phyloP scores from a whole-genome alignment of 2,329 filamentous ascomycete species.

The Pseudogymnoascus sp. region DNA sequence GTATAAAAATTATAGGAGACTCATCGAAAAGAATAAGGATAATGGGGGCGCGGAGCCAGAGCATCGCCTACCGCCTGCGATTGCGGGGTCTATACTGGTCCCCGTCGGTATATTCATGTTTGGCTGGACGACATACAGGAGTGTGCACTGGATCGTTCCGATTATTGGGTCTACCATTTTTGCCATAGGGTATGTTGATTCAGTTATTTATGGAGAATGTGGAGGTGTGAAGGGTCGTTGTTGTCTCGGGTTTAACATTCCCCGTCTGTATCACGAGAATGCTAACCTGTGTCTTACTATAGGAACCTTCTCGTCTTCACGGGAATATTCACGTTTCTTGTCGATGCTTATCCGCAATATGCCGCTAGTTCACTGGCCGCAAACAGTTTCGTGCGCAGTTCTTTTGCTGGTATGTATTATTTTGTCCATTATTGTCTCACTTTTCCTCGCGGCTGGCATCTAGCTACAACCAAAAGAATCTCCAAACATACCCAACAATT shows the following conservation, averaged over 20 bases:
- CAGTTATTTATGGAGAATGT: background rate
- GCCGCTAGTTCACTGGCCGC: conserved; percentile 74
- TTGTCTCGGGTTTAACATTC: conserved; percentile 8
- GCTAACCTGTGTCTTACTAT: background rate
- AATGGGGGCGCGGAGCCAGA: conserved; percentile 67
- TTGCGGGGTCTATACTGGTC: conserved; percentile 67
- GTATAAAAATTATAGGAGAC: conserved; percentile 49
- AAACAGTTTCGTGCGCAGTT: conserved; percentile 70
- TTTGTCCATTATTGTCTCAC: background rate
- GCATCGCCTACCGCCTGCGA: conserved; percentile 70
- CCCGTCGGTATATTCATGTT: conserved; percentile 82
- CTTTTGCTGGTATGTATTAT: conserved; percentile 55
- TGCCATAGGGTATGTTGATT: conserved; percentile 54
- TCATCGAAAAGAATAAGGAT: conserved; percentile 44
- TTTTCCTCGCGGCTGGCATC: background rate
- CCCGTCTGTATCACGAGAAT: background rate
- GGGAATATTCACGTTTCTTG: conserved; percentile 76
- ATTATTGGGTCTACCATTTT: conserved; percentile 68
- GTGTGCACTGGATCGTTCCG: conserved; percentile 68
- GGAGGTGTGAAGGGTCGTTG: background rate
- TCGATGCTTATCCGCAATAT: conserved; percentile 69
- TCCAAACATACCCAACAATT: background rate
- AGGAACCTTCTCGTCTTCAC: conserved; percentile 72
- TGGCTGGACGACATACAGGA: conserved; percentile 71
- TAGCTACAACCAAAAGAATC: background rate